Evolutionary conservation across 148 eudicot genomes (phyloP), one percentile per base, ranked within the genome.

Genomic region (Selenicereus undatus): DNA sequence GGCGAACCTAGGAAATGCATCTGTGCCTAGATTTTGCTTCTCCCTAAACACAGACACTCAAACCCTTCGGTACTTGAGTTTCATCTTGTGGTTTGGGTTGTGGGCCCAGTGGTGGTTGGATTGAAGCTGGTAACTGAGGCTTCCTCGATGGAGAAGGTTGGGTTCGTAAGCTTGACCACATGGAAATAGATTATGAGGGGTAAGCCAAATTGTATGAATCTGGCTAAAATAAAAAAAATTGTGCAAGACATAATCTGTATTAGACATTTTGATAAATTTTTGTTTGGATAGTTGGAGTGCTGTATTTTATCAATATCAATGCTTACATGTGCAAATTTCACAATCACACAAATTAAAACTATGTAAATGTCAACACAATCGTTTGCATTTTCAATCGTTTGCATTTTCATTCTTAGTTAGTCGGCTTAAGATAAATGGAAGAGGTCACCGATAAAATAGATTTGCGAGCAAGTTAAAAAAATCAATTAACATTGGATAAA

Each of bases 101-200:
- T 76, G 26, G 26, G 70, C 83, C 50, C 66, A 70, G 71, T 42
- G 68, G 83, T 5, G 39, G 80, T 66, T 74, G 76, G 80, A 26
- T 76, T 81, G 80, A 75, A 81, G 76, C 75, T 70, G 80, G 75
- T 17, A 52, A 81, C 29, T 3, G 79, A 35, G 69, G 80, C 80
- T n/a, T n/a, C 11, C 50, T 52, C 70, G 42, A 81, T 26, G 35
- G 72, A 75, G 80, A 76, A 76, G 76, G 56, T 77, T 0, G 80
- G 80, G 69, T 70, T 66, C 30, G 39, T 76, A 0, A 80, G 79
- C 42, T 56, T 20, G 76, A 54, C 26, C 68, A 56, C 45, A 14
- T 54, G 24, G 27, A 32, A 5, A 24, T 54, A 27, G 43, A 76
- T 51, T 11, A 76, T 17, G 43, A 58, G 1, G 30, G 78, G 78